Conservation (phyloP, 208 protist genomes). For the Leishmania guyanensis region DNA sequence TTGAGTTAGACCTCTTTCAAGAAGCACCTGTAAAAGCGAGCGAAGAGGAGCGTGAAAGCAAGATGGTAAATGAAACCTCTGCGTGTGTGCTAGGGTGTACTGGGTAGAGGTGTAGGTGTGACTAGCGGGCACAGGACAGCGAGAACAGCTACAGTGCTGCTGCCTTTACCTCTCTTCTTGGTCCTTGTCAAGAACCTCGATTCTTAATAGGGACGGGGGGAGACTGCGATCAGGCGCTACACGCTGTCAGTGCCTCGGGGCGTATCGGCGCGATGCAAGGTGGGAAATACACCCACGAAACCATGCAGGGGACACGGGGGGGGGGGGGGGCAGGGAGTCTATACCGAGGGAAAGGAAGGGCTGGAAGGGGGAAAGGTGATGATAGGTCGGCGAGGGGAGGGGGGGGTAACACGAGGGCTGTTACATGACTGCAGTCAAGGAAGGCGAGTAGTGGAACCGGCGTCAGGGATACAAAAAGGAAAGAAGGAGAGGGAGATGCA, state of each 20-base stretch:
- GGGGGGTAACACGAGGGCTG: background rate
- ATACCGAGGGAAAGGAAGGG: background rate
- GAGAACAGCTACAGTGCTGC: background rate
- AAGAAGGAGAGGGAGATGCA: no score
- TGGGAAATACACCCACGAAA: background rate
- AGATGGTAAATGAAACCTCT: background rate
- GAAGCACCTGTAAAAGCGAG: background rate
- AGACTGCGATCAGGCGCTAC: background rate
- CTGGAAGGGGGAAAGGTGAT: background rate
- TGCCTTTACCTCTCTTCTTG: background rate
- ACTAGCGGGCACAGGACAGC: background rate
- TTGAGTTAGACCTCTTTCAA: background rate
- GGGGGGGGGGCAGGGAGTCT: background rate
- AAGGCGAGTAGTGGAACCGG: background rate
- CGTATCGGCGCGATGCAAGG: no score
- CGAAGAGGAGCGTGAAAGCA: background rate
- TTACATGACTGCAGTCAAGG: background rate
- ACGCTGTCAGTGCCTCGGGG: background rate
- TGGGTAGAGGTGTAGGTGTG: background rate
- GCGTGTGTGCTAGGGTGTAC: background rate
- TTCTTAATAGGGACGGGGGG: no score
- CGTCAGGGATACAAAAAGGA: background rate
- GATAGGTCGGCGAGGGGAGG: background rate
- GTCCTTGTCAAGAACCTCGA: no score
- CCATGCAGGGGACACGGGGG: background rate